Evolutionary conservation across 306 rosid species (phyloP).

Genomic region (Notholithocarpus densiflorus): DNA sequence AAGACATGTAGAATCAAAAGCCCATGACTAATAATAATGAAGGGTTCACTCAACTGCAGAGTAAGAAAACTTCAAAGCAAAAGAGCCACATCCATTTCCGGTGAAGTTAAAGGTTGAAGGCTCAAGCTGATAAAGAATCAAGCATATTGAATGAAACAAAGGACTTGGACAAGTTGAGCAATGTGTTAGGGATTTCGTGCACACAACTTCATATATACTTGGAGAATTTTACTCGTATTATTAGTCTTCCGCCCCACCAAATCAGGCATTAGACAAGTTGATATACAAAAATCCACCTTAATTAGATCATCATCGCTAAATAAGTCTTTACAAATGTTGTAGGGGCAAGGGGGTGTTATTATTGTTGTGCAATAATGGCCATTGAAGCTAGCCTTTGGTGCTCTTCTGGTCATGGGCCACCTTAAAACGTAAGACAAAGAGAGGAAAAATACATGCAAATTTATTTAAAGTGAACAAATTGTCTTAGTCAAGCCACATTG

Average conservation of each 20-base stretch:
- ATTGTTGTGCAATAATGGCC: neutral
- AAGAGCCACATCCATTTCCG: no score
- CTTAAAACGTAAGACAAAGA: neutral
- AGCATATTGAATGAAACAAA: no score
- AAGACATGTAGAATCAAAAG: no score
- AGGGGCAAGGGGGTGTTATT: neutral
- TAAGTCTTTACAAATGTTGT: neutral
- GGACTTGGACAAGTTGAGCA: no score
- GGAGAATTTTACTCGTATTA: no score
- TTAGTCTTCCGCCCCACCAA: no score
- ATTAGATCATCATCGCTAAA: neutral
- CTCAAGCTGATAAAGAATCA: no score
- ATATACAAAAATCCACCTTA: neutral
- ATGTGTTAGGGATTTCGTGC: neutral
- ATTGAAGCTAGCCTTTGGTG: neutral
- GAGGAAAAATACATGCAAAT: neutral
- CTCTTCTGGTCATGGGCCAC: neutral
- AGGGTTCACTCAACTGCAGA: no score
- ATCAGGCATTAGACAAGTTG: neutral
- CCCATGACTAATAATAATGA: no score
- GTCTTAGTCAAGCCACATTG: slow-evolving; percentile 23
- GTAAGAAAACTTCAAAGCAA: no score
- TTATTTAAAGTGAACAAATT: neutral
- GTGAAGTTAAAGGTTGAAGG: no score
- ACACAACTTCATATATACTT: neutral